Evolutionary conservation across 2,329 filamentous ascomycete genomes (phyloP), one percentile per base, ranked within the genome.

Genomic region (Ceratocystis variospora): DNA sequence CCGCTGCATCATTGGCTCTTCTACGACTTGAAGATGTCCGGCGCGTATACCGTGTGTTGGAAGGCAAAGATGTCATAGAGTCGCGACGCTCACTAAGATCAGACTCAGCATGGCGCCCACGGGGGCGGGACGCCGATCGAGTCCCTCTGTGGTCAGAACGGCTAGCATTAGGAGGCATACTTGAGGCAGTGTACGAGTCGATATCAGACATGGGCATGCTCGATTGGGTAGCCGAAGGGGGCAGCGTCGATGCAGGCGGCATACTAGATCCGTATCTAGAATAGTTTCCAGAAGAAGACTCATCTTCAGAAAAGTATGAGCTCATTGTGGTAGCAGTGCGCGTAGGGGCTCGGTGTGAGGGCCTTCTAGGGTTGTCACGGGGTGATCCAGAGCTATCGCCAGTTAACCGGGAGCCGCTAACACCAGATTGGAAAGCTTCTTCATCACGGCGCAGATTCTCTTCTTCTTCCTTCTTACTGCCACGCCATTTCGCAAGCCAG

Each of bases 401-500:
- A 1, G 87, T 90, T 68, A 83, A 90, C 70, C 80, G 80, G 25
- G 85, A 83, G n/a, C 81, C 79, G 41, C 81, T 80, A 45, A 82
- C 83, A 4, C 88, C 81, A 25, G 84, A 82, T 64, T 84, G 80
- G 70, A 76, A 71, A 1, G 85, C 79, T 66, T 86, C 82, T 73
- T 84, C 73, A 4, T 79, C 76, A 44, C 72, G 65, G 15, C 67
- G 72, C 3, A 76, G 46, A 6, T 77, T 75, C 48, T 80, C 76
- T 62, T 79, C 81, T 68, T 81, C 80, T 64, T 76, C 77, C 68
- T 77, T 72, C 63, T 76, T 76, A 70, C 84, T 76, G 74, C 85
- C 79, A 70, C 81, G 83, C 73, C 88, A 80, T 73, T 83, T 86
- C 5, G 83, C 82, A 61, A 91, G 76, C 77, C 87, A 88, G 7